Evolutionary conservation across 163 green algal genomes (phyloP), one percentile per base, ranked within the genome.

Genomic region (Scenedesmus sp.): DNA sequence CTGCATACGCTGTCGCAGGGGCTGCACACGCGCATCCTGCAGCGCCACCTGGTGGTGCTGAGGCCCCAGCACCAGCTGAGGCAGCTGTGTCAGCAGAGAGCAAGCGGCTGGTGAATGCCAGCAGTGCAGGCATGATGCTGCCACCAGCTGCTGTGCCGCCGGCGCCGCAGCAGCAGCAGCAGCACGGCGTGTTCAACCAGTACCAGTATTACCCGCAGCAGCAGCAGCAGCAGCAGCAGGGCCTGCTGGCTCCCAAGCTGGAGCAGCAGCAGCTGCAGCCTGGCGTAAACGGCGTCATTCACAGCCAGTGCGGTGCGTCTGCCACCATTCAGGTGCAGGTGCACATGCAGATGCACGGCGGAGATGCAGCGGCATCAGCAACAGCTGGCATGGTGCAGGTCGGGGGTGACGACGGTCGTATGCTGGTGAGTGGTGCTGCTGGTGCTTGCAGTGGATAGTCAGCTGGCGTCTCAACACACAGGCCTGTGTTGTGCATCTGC

Each of bases 281-380:
- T 56, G 49, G 81, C 68, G 65, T 43, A 26, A 84, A 84, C 78
- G 59, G 56, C 18, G 70, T 73, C 44, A n/a, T 90, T 2, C 59
- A 85, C 78, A 59, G 85, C 49, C 85, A 90, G 85, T 90, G 51
- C 30, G 85, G 85, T 53, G 85, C 85, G 30, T 43, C 85, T 61
- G 56, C 46, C 30, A 88, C 65, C 15, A 88, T 87, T 18, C 51
- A 78, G 43, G 53, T 86, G 81, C 81, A 86, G 81, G 13, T 79
- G 51, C 82, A 87, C 49, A 76, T 79, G 82, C 51, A 78, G 33
- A 78, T 56, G 51, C 51, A 79, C 30, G n/a, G 43, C 35, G 46
- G 24, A 3, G 53, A 78, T 79, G 82, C 18, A 35, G 35, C 51
- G 33, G 51, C 51, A 2, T 76, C 65, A 18, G 53, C 49, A 33